These are phyloP conservation scores for Pyrrhoderma lamaoense DNA, from an alignment of 1,284 basidiomycete species.

Conservation along the genomic window DNA sequence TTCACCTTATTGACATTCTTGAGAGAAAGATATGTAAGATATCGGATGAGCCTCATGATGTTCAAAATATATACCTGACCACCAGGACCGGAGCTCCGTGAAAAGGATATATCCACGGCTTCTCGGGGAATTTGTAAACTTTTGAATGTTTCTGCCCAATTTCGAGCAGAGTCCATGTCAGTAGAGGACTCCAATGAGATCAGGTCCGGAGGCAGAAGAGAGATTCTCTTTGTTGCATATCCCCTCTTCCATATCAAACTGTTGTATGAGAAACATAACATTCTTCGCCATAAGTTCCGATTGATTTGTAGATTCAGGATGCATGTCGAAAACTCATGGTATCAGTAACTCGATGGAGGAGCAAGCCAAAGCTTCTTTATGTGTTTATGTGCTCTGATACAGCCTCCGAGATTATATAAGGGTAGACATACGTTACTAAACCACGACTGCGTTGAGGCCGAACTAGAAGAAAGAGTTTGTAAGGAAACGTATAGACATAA, in stretches of 20 bases:
- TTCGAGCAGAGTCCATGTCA: constrained; percentile 38
- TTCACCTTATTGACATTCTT: constrained; percentile 81
- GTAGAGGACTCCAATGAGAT: constrained; percentile 28
- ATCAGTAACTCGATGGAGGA: too few species aligned
- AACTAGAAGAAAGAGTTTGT: too few species aligned
- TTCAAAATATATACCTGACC: constrained; percentile 57
- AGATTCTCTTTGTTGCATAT: constrained; percentile 4
- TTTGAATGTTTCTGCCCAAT: constrained; percentile 47
- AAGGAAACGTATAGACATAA: too few species aligned
- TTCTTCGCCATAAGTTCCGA: too few species aligned
- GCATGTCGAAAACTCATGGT: too few species aligned
- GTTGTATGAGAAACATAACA: neutral
- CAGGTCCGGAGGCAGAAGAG: constrained; percentile 33
- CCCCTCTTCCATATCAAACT: neutral
- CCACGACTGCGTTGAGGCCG: too few species aligned
- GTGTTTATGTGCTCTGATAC: too few species aligned
- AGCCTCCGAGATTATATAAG: too few species aligned
- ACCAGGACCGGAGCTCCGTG: constrained; percentile 71
- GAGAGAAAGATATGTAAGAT: neutral
- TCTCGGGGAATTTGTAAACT: constrained; percentile 36
- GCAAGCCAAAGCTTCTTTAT: too few species aligned
- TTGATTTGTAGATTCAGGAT: too few species aligned
- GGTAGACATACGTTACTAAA: too few species aligned
- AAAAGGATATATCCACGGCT: constrained; percentile 53
- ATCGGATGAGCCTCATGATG: neutral